Evolutionary conservation across 1,139 yeast species (phyloP).

Genomic region (Hyphopichia wangnamkhiaoensis): DNA sequence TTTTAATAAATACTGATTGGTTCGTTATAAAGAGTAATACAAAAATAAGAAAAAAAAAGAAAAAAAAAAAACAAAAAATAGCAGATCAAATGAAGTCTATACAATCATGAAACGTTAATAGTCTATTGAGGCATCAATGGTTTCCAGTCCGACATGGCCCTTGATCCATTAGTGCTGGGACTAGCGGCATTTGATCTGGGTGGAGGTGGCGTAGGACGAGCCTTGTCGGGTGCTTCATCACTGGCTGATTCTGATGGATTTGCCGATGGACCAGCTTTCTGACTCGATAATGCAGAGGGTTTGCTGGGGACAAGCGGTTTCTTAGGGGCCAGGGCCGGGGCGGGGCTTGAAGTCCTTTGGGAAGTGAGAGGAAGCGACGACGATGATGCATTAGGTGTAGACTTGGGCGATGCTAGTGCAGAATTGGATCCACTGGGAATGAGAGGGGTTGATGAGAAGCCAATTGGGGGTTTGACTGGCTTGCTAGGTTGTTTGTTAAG

Average conservation of each 20-base stretch:
- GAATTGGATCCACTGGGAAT: conserved; percentile 40
- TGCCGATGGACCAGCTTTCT: conserved; percentile 13
- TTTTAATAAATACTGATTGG: no score
- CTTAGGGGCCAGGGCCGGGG: conserved; percentile 7
- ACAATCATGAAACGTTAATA: neutral
- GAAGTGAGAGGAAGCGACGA: conserved; percentile 13
- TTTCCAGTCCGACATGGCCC: conserved; percentile 56
- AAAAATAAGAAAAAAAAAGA: neutral
- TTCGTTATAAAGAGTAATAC: no score
- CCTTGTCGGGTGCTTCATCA: conserved; percentile 8
- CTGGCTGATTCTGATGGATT: conserved; percentile 3
- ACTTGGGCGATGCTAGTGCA: conserved; percentile 22
- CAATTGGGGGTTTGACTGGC: conserved; percentile 27
- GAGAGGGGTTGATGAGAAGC: conserved; percentile 42
- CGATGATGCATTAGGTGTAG: conserved; percentile 10
- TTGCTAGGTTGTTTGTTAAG: conserved; percentile 23
- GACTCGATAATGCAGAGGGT: conserved; percentile 28
- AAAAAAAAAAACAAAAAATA: no score
- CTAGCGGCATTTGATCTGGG: conserved; percentile 12
- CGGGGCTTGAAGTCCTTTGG: conserved; percentile 3
- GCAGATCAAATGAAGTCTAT: neutral
- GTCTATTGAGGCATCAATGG: conserved; percentile 53
- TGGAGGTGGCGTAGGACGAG: conserved; percentile 30
- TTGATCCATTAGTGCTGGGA: conserved; percentile 10
- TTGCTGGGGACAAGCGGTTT: conserved; percentile 40